A percentile compares a stretch with the other conserved stretches of the same genome.
phyloP scores from a whole-genome alignment of 2,329 filamentous ascomycete genomes.

The Fusarium napiforme region DNA sequence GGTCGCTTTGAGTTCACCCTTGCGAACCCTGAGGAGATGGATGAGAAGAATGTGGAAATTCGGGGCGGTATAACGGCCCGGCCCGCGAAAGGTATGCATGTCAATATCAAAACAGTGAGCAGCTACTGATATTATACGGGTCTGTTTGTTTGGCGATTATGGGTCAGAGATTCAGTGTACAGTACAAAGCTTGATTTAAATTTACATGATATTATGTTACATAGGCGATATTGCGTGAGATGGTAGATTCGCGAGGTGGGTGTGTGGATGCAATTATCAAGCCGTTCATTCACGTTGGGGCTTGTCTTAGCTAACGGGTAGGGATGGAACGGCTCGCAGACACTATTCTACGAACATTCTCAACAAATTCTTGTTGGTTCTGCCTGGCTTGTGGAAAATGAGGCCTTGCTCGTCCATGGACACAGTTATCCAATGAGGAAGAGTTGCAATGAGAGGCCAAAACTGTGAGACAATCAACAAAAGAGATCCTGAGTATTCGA shows the following conservation, averaged over 20 bases:
- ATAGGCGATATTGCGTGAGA: not conserved
- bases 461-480: not conserved
- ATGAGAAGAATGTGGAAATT: slow-evolving; percentile 74
- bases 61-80: slow-evolving; percentile 76
- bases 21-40: slow-evolving; percentile 67
- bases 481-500: not conserved
- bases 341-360: not conserved
- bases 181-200: not conserved
- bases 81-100: slow-evolving; percentile 77
- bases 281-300: not conserved
- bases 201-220: not conserved
- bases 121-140: slow-evolving; percentile 59
- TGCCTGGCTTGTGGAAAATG: not conserved
- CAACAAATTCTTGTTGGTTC: not conserved
- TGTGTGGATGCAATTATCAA: not conserved
- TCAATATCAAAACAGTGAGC: slow-evolving; percentile 73
- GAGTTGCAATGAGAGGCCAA: not conserved
- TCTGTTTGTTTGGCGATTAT: not conserved
- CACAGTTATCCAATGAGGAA: not conserved
- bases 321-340: not conserved
- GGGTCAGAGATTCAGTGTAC: not conserved
- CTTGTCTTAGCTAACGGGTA: not conserved
- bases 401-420: not conserved
- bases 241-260: not conserved
- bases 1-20: slow-evolving; percentile 77